Base-by-base conservation (phyloP, 2,329 filamentous ascomycete genomes). In the Neurospora sp. region DNA sequence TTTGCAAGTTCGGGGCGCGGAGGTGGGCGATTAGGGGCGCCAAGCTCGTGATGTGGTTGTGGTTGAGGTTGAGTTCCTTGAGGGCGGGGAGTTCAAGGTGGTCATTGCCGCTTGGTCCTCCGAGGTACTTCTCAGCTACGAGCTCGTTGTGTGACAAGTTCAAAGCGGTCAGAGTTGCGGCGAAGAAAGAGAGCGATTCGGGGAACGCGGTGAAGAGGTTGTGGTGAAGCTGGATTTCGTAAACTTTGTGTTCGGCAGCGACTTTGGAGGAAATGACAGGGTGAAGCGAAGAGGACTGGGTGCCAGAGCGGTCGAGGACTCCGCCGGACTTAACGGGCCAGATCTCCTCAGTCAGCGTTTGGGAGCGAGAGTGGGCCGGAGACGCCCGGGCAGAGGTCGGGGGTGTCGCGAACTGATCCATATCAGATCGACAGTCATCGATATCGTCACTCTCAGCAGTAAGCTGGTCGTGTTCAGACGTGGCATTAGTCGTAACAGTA, bases 81-180 rank as follows among this genome's bases (percentile, higher is more conserved):
- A 98, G 85, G 3, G 86, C 87, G 0, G 92, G 91, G 0, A 98
- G 85, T 38, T 89, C 86, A 4, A 97, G 81, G 3, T 86, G 82
- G 40, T 89, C 87, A 3, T 84, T 83, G n/a, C 73, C 71, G 3
- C 68, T 73, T 4, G 73, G 71, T 4, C 73, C 76, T 66, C 76
- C 77, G 66, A 97, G 81, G 76, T 92, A 93, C 0, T 83, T 81
- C 72, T 89, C 85, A 23, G 87, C 86, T 4, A 86, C 82, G 33
- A 95, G 82, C 69, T 91, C 87, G 77, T 97, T 96, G 76, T 93
- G 87, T 2, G 92, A 88, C 33, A 97, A 78, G 67, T 91, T 92
- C 17, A 97, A 84, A 0, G 88, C 86, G 0, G 88, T 89, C 46
- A 98, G 80, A 2, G 89, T 90, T 15, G 88, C 84, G 2, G 90